These are phyloP conservation scores for Blastocystis sp. DNA, from an alignment of 352 stramenopile species.

Conservation along the genomic window DNA sequence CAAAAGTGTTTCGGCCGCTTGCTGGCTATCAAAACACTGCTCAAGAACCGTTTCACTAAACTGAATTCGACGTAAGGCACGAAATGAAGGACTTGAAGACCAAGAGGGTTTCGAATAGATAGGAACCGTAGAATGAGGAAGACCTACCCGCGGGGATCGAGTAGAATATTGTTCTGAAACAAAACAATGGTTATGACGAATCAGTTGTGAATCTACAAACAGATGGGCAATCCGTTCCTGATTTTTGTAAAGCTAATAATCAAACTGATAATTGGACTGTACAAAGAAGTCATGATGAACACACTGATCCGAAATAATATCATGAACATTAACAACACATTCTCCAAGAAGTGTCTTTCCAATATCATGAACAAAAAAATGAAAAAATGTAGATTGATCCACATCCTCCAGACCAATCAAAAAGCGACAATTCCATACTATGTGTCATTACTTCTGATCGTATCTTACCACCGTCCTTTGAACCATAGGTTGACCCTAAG, in stretches of 20 bases:
- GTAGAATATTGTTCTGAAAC: too few species aligned
- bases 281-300: slow-evolving; percentile 9
- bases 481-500: too few species aligned
- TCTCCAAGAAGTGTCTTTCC: not conserved
- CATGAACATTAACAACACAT: not conserved
- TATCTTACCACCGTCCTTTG: not conserved
- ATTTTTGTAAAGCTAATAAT: not conserved
- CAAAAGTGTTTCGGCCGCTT: too few species aligned
- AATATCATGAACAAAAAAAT: not conserved
- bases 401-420: not conserved
- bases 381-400: not conserved
- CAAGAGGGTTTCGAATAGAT: too few species aligned
- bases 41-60: too few species aligned
- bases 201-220: too few species aligned
- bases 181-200: too few species aligned
- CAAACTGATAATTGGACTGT: not conserved
- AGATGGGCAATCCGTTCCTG: not conserved
- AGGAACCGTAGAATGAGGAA: too few species aligned
- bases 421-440: not conserved
- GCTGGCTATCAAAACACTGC: too few species aligned
- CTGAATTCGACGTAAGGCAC: too few species aligned
- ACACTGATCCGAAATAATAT: not conserved
- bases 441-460: not conserved
- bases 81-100: too few species aligned
- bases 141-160: too few species aligned